Evolutionary conservation across 768 basidiomycete species (phyloP).

Genomic region (Leccinum barrowsii): DNA sequence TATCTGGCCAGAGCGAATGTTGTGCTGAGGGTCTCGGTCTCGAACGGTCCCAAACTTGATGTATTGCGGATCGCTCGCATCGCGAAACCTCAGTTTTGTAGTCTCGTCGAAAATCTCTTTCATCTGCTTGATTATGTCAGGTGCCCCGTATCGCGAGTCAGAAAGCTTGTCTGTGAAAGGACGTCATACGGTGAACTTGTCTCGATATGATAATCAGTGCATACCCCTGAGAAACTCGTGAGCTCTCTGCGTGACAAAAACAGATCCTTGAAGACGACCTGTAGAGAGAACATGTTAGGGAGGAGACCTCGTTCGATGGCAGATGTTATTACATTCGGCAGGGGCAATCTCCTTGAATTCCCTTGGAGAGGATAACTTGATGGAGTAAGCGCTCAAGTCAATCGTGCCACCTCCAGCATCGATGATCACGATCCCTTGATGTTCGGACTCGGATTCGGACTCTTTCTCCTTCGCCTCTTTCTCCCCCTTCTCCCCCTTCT

Average conservation of each 20-base stretch:
- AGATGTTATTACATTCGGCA: conserved; percentile 24
- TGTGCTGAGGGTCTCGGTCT: conserved; percentile 31
- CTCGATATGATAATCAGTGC: not conserved
- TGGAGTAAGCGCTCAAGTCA: conserved; percentile 37
- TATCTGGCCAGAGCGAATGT: conserved; percentile 36
- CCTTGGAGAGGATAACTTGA: conserved; percentile 17
- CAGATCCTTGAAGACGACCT: conserved; percentile 40
- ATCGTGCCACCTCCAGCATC: conserved; percentile 44
- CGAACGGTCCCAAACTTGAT: conserved; percentile 37
- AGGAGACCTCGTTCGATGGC: not conserved
- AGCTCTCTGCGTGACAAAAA: conserved; percentile 33
- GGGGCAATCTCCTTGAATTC: conserved; percentile 35
- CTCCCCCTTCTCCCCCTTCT: too few relatives aligned
- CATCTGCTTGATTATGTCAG: conserved; percentile 33
- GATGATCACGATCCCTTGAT: conserved; percentile 38
- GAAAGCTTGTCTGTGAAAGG: conserved; percentile 24
- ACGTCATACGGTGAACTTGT: not conserved
- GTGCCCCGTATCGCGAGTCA: conserved; percentile 26
- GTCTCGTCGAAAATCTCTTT: conserved; percentile 32
- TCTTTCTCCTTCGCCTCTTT: not conserved
- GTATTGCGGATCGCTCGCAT: conserved; percentile 32
- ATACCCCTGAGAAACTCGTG: conserved; percentile 27
- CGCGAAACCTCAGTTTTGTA: conserved; percentile 40
- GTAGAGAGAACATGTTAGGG: conserved; percentile 11
- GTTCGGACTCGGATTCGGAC: conserved; percentile 34